A percentile compares a stretch with the other conserved stretches of the same genome.
Evolutionary conservation across 306 rosid species (phyloP).

Genomic region (Fragaria iinumae): DNA sequence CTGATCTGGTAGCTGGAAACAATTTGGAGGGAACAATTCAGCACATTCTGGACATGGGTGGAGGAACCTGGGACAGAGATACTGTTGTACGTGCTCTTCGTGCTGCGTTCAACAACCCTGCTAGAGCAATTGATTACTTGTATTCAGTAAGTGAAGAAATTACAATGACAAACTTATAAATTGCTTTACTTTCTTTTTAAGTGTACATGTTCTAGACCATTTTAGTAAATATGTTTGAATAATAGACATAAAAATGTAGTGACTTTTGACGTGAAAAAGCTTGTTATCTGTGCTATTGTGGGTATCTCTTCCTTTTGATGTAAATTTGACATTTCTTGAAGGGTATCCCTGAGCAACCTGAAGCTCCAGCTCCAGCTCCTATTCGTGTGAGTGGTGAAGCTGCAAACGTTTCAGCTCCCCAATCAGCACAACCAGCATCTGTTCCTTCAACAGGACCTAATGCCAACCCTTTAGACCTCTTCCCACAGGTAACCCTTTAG

Average conservation of each 20-base stretch:
- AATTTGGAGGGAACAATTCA: conserved; percentile 76
- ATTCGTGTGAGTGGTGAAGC: conserved; percentile 53
- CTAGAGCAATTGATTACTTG: conserved; percentile 88
- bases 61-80: conserved; percentile 92
- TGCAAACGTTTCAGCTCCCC: conserved; percentile 54
- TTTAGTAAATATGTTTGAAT: background rate
- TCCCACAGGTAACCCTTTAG: conserved; percentile 76
- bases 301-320: background rate
- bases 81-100: conserved; percentile 87
- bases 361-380: conserved; percentile 54
- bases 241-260: background rate
- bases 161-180: background rate
- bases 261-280: background rate
- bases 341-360: conserved; percentile 97
- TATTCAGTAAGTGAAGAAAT: conserved; percentile 64
- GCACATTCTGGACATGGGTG: conserved; percentile 88
- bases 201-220: background rate
- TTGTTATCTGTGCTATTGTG: background rate
- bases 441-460: conserved; percentile 73
- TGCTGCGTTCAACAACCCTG: conserved; percentile 94
- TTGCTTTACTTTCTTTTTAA: background rate
- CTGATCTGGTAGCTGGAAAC: conserved; percentile 82
- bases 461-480: conserved; percentile 88
- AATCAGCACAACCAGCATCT: conserved; percentile 60
- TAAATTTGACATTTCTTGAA: conserved; percentile 23